These are phyloP conservation scores for Tephrocybe sp. DNA, from an alignment of 768 basidiomycete genomes.

Conservation along the genomic window DNA sequence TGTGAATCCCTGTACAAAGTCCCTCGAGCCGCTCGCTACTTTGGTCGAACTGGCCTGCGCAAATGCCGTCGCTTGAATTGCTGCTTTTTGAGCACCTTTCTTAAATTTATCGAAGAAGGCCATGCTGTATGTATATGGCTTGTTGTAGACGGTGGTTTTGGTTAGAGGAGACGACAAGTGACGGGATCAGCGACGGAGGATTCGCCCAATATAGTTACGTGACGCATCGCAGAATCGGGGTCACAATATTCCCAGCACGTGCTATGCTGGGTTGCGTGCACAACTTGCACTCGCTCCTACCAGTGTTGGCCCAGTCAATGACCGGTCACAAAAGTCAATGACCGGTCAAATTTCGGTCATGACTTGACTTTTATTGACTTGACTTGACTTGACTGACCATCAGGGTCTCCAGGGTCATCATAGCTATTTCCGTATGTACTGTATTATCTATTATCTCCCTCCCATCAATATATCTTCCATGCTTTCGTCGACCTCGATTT, in stretches of 20 bases:
- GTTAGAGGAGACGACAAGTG: neutral
- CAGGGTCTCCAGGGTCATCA: too few species aligned
- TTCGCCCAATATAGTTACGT: neutral
- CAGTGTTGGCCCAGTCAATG: too few species aligned
- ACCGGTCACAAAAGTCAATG: too few species aligned
- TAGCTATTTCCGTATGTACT: too few species aligned
- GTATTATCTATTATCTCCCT: too few species aligned
- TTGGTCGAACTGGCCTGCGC: slow-evolving; percentile 64
- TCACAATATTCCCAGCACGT: neutral
- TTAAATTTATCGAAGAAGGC: slow-evolving; percentile 78
- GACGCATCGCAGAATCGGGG: neutral
- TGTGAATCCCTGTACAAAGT: slow-evolving; percentile 82
- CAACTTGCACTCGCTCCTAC: too few species aligned
- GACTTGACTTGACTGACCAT: too few species aligned
- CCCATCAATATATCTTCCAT: too few species aligned
- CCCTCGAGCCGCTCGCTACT: slow-evolving; percentile 72
- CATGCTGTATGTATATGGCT: slow-evolving; percentile 22
- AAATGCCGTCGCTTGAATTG: slow-evolving; percentile 77
- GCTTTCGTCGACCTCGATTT: too few species aligned
- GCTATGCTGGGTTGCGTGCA: too few species aligned
- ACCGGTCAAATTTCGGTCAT: too few species aligned
- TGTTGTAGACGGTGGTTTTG: neutral
- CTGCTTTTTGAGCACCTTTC: slow-evolving; percentile 79
- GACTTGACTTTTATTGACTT: too few species aligned
- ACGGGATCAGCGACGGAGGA: neutral